These are phyloP conservation scores for Saitozyma podzolica DNA, from an alignment of 768 basidiomycete species.

Conservation along the genomic window DNA sequence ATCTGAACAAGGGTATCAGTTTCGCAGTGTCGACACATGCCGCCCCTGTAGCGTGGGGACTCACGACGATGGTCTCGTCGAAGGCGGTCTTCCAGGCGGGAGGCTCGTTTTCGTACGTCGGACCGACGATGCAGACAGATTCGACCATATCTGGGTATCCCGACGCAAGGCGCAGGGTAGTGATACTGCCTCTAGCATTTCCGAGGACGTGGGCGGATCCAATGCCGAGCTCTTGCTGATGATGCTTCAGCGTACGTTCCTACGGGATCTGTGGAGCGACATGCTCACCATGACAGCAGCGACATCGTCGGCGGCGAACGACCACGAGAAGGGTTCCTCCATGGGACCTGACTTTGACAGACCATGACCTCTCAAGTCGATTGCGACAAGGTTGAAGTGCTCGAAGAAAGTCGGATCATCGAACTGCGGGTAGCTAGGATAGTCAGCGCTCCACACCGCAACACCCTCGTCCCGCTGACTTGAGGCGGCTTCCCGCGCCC, in stretches of 20 bases:
- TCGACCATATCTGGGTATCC: background rate
- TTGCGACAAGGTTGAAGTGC: slow-evolving; percentile 25
- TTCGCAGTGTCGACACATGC: no score
- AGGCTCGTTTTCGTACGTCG: background rate
- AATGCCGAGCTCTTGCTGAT: slow-evolving; percentile 6
- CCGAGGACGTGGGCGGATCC: slow-evolving; percentile 10
- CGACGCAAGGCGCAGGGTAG: slow-evolving; percentile 11
- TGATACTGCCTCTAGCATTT: slow-evolving; percentile 4
- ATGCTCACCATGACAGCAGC: slow-evolving; percentile 13
- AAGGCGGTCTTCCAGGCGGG: no score
- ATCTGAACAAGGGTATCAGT: no score
- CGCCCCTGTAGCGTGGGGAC: no score
- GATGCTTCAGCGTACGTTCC: no score
- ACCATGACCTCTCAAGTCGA: slow-evolving; percentile 26
- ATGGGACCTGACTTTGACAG: background rate
- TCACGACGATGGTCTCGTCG: no score
- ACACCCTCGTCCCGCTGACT: background rate
- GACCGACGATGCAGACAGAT: slow-evolving; percentile 7
- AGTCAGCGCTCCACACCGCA: background rate
- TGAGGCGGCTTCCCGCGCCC: no score
- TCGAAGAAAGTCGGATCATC: slow-evolving; percentile 24
- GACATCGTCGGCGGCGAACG: slow-evolving; percentile 2
- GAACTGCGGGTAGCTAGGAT: slow-evolving; percentile 26
- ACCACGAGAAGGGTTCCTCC: background rate
- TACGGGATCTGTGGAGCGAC: no score